These are phyloP conservation scores for Pachysolen tannophilus DNA, from an alignment of 805 yeast species.

Conservation along the genomic window DNA sequence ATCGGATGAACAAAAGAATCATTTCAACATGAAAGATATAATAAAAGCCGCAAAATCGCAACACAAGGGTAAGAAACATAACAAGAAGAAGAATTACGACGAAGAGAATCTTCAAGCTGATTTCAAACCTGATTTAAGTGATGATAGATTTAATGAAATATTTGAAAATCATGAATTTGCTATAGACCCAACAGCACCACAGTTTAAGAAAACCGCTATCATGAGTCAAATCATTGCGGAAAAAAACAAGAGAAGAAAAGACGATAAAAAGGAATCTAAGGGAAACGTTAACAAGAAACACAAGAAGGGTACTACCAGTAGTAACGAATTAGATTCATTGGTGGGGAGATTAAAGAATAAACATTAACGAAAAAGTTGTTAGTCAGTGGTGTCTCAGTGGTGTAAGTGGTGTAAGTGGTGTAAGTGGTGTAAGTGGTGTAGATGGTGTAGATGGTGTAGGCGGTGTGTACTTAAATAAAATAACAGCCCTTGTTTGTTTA, in stretches of 20 bases:
- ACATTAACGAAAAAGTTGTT: too few relatives aligned
- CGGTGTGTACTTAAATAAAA: too few relatives aligned
- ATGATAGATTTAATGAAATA: slow-evolving; percentile 78
- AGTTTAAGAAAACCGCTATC: slow-evolving; percentile 78
- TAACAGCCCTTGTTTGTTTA: too few relatives aligned
- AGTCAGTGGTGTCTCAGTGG: too few relatives aligned
- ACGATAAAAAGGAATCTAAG: slow-evolving; percentile 6
- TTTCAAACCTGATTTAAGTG: slow-evolving; percentile 66
- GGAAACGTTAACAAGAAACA: too few relatives aligned
- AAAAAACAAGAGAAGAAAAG: slow-evolving; percentile 44
- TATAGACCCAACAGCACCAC: slow-evolving; percentile 90
- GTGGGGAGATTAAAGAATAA: neutral
- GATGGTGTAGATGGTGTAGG: too few relatives aligned
- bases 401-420: too few relatives aligned
- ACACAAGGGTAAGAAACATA: slow-evolving; percentile 38
- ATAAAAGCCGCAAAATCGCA: slow-evolving; percentile 65
- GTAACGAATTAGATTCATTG: neutral
- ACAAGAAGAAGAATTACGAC: slow-evolving; percentile 38
- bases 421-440: too few relatives aligned
- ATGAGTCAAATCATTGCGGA: slow-evolving; percentile 80
- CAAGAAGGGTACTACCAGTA: too few relatives aligned
- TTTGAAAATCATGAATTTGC: slow-evolving; percentile 86
- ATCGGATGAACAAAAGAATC: slow-evolving; percentile 42
- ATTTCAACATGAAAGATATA: slow-evolving; percentile 74
- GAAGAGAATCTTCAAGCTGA: slow-evolving; percentile 43